Conservation (phyloP, 306 rosid species). For the Acacia melanoxylon region DNA sequence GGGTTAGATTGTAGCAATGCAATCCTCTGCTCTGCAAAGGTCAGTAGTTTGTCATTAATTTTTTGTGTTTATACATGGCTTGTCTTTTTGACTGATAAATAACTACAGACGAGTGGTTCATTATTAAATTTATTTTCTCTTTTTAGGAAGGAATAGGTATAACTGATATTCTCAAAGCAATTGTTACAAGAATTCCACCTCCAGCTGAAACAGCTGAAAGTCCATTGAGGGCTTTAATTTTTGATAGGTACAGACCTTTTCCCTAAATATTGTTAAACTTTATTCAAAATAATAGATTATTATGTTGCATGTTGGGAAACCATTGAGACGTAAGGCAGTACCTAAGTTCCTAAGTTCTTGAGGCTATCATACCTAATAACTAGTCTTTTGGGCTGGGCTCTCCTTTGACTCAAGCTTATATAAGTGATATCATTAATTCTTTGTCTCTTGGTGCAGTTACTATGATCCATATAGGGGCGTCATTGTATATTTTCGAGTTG, state of each 20-base stretch:
- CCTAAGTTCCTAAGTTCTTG: background rate
- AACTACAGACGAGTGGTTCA: background rate
- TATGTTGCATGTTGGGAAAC: background rate
- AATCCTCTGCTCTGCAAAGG: conserved; percentile 91
- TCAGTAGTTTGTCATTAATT: conserved; percentile 37
- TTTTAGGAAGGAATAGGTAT: conserved; percentile 89
- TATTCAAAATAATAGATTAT: conserved; percentile 15
- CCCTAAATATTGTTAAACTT: conserved; percentile 1
- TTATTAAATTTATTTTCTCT: conserved; percentile 31
- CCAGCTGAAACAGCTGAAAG: conserved; percentile 65
- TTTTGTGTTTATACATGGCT: conserved; percentile 8
- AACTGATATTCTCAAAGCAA: conserved; percentile 71
- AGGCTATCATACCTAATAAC: background rate
- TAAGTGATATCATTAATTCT: conserved; percentile 23
- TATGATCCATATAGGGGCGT: conserved; percentile 94
- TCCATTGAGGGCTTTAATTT: conserved; percentile 84
- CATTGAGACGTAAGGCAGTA: background rate
- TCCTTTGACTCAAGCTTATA: background rate
- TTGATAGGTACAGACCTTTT: conserved; percentile 63
- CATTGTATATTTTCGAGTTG: conserved; percentile 83
- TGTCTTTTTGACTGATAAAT: conserved; percentile 10
- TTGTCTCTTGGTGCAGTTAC: conserved; percentile 65
- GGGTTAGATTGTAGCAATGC: conserved; percentile 92
- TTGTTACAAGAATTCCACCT: conserved; percentile 78
- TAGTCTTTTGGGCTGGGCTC: background rate